A percentile compares a stretch with the other conserved stretches of the same genome.
These are phyloP conservation scores for Cyberlindnera mycetangii DNA, from an alignment of 805 yeast species.

Conservation along the genomic window DNA sequence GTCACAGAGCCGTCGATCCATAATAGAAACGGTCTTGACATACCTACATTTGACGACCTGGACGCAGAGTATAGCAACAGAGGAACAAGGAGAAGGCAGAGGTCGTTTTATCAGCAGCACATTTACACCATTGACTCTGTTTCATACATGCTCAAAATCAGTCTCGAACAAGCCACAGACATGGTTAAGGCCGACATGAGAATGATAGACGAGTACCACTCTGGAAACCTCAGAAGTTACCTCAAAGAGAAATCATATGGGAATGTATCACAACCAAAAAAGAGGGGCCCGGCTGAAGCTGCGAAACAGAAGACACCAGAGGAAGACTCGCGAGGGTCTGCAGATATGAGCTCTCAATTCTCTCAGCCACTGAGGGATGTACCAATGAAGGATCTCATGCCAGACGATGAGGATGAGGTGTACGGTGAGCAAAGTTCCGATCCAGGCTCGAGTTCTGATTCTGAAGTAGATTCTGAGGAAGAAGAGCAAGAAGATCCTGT, in stretches of 20 bases:
- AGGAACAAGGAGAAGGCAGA: slow-evolving; percentile 18
- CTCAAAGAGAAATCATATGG: slow-evolving; percentile 1
- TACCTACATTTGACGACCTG: not conserved
- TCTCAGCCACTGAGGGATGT: slow-evolving; percentile 1
- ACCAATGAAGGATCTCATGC: slow-evolving; percentile 4
- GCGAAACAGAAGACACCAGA: not conserved
- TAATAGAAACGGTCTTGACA: not conserved
- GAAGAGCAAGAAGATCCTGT: not conserved
- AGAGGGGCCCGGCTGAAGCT: not conserved
- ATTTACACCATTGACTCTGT: slow-evolving; percentile 28
- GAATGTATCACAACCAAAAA: not conserved
- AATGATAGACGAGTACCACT: slow-evolving; percentile 29
- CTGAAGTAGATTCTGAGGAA: slow-evolving; percentile 10
- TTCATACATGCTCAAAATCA: slow-evolving; percentile 18
- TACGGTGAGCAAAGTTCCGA: slow-evolving; percentile 2
- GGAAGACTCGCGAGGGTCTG: not conserved
- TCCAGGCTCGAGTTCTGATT: slow-evolving; percentile 18
- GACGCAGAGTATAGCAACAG: slow-evolving; percentile 8
- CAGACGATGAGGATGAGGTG: slow-evolving; percentile 10
- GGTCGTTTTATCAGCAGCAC: slow-evolving; percentile 26
- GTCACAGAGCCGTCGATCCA: not conserved
- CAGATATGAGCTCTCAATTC: not conserved
- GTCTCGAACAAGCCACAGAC: slow-evolving; percentile 20
- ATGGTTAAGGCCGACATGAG: slow-evolving; percentile 23
- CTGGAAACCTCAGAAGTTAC: slow-evolving; percentile 21